These are phyloP conservation scores for Arachis hypogaea DNA, from an alignment of 306 rosid species.

Conservation along the genomic window DNA sequence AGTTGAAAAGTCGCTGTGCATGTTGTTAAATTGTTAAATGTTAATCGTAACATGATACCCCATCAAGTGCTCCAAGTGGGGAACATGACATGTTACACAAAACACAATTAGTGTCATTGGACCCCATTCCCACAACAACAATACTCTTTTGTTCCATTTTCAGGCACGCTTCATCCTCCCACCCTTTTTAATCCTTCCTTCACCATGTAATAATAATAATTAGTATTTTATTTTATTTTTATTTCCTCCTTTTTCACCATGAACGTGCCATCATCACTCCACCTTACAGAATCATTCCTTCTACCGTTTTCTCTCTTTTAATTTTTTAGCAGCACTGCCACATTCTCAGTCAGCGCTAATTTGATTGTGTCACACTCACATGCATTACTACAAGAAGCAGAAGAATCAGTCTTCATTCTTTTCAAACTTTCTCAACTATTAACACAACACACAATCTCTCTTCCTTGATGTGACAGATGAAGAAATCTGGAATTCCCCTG, in stretches of 20 bases:
- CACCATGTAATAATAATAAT: too few species aligned
- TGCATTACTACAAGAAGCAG: conserved; percentile 36
- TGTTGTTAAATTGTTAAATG: conserved; percentile 12
- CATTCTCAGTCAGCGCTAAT: conserved; percentile 31
- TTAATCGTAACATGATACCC: conserved; percentile 47
- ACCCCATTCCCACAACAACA: conserved; percentile 47
- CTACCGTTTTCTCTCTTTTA: conserved; percentile 34
- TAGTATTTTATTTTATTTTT: conserved; percentile 32
- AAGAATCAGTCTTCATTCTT: too few species aligned
- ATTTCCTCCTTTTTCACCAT: conserved; percentile 44
- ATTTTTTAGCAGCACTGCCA: conserved; percentile 30
- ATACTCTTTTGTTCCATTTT: conserved; percentile 36
- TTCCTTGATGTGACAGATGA: conserved; percentile 35
- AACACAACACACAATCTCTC: too few species aligned
- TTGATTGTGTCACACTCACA: conserved; percentile 36
- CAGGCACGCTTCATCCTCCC: conserved; percentile 64
- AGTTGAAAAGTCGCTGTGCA: conserved; percentile 16
- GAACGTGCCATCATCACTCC: conserved; percentile 64
- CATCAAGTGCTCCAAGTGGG: conserved; percentile 63
- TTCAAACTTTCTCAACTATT: too few species aligned
- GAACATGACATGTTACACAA: conserved; percentile 53
- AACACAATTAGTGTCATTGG: conserved; percentile 61
- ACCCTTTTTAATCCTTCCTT: conserved; percentile 22
- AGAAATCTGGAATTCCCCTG: conserved; percentile 44
- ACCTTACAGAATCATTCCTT: conserved; percentile 78